Conservation (phyloP, 2,329 filamentous ascomycete species). For the Talaromyces rugulosus region DNA sequence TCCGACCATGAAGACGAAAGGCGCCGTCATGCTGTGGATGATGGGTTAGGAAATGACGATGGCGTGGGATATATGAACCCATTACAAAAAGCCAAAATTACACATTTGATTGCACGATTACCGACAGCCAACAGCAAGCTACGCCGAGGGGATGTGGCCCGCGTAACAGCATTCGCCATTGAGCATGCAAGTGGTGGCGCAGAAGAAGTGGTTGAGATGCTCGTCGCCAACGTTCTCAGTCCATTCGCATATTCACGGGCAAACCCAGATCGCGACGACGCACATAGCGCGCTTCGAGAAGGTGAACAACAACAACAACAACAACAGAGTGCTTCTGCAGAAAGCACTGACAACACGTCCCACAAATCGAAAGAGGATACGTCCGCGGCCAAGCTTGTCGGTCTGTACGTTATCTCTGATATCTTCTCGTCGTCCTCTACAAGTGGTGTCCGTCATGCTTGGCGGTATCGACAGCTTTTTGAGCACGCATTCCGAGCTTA, state of each 20-base stretch:
- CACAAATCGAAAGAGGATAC: conserved; percentile 55
- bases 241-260: conserved; percentile 71
- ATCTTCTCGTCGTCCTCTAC: conserved; percentile 73
- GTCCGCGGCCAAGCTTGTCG: conserved; percentile 72
- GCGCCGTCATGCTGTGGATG: conserved; percentile 42
- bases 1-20: conserved; percentile 42
- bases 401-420: conserved; percentile 74
- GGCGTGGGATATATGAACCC: conserved; percentile 71
- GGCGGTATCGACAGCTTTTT: conserved; percentile 79
- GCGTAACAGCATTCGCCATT: conserved; percentile 83
- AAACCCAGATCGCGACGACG: conserved; percentile 50
- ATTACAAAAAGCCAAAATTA: conserved; percentile 75
- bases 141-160: conserved; percentile 78
- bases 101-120: conserved; percentile 76
- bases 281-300: conserved; percentile 20
- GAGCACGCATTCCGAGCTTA: conserved; percentile 65
- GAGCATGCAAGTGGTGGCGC: conserved; percentile 79
- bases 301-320: conserved; percentile 23
- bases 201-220: conserved; percentile 86
- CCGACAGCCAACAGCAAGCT: conserved; percentile 71
- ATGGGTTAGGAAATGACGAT: conserved; percentile 31
- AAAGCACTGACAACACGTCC: conserved; percentile 35
- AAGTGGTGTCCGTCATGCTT: conserved; percentile 74
- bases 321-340: conserved; percentile 25
- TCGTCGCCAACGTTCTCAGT: conserved; percentile 74